These are phyloP conservation scores for Canariomyces notabilis DNA, from an alignment of 2,329 filamentous ascomycete species.

Conservation along the genomic window DNA sequence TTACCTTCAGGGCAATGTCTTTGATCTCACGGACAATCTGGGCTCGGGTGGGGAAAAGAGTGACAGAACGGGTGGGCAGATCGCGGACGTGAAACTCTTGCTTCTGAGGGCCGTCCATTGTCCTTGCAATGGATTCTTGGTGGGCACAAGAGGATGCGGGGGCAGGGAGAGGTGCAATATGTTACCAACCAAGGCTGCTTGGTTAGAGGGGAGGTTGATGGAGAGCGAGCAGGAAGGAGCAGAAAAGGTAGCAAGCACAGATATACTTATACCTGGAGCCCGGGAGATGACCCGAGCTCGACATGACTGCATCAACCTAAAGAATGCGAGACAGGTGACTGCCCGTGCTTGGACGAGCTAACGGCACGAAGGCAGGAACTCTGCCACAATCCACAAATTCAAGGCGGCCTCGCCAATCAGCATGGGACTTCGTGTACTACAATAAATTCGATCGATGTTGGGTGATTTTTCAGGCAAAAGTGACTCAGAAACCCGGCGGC, in stretches of 20 bases:
- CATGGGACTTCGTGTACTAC: neutral
- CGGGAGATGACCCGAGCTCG: neutral
- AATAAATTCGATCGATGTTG: neutral
- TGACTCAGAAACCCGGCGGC: neutral
- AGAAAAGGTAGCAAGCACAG: neutral
- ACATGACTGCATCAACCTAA: too few species aligned
- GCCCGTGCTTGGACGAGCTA: too few species aligned
- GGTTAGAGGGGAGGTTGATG: neutral
- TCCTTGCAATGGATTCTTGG: neutral
- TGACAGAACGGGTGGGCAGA: constrained; percentile 56
- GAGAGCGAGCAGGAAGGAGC: neutral
- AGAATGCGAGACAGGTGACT: too few species aligned
- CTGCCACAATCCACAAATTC: neutral
- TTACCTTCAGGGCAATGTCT: constrained; percentile 44
- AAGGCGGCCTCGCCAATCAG: neutral
- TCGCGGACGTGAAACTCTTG: constrained; percentile 52
- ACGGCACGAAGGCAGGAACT: too few species aligned
- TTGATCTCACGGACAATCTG: constrained; percentile 57
- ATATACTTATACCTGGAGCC: constrained; percentile 16
- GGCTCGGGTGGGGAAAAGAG: constrained; percentile 57
- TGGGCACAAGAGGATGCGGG: neutral
- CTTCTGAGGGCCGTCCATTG: constrained; percentile 38
- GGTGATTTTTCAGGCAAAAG: neutral
- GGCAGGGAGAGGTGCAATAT: neutral
- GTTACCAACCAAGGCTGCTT: neutral